Percentiles rank a stretch among this genome's conserved stretches.
phyloP scores from a whole-genome alignment of 768 basidiomycete species.

The Tephrocybe sp. region DNA sequence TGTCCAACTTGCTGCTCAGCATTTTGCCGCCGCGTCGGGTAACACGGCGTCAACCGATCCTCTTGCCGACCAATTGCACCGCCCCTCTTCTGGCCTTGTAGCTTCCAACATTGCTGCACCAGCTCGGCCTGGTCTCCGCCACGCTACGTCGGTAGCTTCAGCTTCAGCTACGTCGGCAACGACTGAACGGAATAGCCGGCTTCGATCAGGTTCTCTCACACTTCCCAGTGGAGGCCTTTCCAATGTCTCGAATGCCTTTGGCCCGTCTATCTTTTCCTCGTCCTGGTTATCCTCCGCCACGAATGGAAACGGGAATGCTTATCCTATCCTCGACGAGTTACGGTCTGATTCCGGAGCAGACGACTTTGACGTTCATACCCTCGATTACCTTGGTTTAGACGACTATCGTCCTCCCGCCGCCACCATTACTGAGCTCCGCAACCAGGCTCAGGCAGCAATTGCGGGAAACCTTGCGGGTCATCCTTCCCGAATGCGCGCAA shows the following conservation, averaged over 20 bases:
- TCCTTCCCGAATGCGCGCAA: conserved; percentile 81
- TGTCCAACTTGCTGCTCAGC: conserved; percentile 83
- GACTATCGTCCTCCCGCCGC: conserved; percentile 80
- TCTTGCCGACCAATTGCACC: conserved; percentile 47
- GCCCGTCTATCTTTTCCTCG: conserved; percentile 84
- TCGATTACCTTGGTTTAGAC: conserved; percentile 95
- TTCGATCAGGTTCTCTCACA: conserved; percentile 91
- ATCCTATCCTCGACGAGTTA: conserved; percentile 73
- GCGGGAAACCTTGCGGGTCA: conserved; percentile 72
- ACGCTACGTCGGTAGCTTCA: conserved; percentile 68
- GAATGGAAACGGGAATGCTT: conserved; percentile 52
- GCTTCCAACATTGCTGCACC: conserved; percentile 40
- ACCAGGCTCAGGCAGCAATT: conserved; percentile 88
- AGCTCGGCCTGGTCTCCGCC: conserved; percentile 66
- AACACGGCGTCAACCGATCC: conserved; percentile 40
- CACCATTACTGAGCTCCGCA: conserved; percentile 84
- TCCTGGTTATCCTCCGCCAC: conserved; percentile 76
- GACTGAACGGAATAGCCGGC: conserved; percentile 73
- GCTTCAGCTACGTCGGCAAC: conserved; percentile 48
- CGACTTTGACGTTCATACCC: conserved; percentile 89
- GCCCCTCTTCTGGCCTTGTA: conserved; percentile 44
- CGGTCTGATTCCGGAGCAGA: conserved; percentile 83
- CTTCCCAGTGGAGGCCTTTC: conserved; percentile 73
- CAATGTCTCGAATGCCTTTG: conserved; percentile 83
- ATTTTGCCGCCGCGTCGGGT: conserved; percentile 66